Evolutionary conservation across 75 land plant genomes (phyloP).

Genomic region (Pinus tabuliformis): DNA sequence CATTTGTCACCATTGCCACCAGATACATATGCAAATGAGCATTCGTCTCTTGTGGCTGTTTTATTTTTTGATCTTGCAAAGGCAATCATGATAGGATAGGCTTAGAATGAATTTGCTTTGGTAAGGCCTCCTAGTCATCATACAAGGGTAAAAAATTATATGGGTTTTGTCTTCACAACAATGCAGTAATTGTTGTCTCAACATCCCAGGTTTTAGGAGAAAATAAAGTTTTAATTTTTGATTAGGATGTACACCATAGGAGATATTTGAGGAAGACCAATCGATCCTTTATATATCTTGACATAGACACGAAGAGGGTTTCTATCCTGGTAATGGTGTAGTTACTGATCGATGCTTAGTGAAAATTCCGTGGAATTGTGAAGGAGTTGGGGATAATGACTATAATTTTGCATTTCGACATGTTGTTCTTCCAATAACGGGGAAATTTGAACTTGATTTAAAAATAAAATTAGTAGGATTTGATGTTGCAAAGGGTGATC

Average conservation of each 20-base stretch:
- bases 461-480: slow-evolving; percentile 95
- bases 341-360: slow-evolving; percentile 51
- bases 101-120: slow-evolving; percentile 92
- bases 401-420: slow-evolving; percentile 89
- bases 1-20: slow-evolving; percentile 87
- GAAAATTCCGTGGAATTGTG: slow-evolving; percentile 86
- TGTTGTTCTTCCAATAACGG: slow-evolving; percentile 86
- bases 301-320: slow-evolving; percentile 75
- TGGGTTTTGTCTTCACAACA: slow-evolving; percentile 98
- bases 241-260: slow-evolving; percentile 99
- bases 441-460: slow-evolving; percentile 73
- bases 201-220: slow-evolving; percentile 86
- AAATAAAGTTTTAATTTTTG: slow-evolving; percentile 85
- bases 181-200: slow-evolving; percentile 90
- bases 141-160: slow-evolving; percentile 70
- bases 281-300: slow-evolving; percentile 75
- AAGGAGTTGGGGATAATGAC: slow-evolving; percentile 91
- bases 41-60: slow-evolving; percentile 93
- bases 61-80: slow-evolving; percentile 86
- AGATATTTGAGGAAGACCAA: slow-evolving; percentile 78
- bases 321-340: no score
- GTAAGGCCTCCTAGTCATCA: slow-evolving; percentile 99
- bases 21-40: slow-evolving; percentile 92
- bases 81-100: slow-evolving; percentile 59
- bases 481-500: slow-evolving; percentile 99